These are phyloP conservation scores for Cajanus cajan DNA, from an alignment of 306 rosid species.

Conservation along the genomic window DNA sequence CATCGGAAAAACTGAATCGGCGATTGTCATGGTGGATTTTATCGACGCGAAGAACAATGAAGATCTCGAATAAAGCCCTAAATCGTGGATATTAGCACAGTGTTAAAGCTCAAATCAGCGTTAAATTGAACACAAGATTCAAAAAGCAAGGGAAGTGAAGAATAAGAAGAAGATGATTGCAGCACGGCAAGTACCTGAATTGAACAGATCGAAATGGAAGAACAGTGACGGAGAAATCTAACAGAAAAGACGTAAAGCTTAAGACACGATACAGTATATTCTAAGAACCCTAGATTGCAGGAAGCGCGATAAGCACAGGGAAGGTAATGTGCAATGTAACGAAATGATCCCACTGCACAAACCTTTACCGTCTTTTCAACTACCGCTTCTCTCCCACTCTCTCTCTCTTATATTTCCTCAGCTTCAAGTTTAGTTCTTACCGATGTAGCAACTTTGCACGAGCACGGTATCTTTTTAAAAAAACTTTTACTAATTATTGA, in stretches of 20 bases:
- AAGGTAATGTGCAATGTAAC: conserved; percentile 7
- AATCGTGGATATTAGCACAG: not conserved
- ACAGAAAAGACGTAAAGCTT: not conserved
- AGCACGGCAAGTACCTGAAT: conserved; percentile 40
- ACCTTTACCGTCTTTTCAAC: conserved; percentile 42
- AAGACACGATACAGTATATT: conserved; percentile 22
- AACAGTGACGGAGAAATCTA: conserved; percentile 13
- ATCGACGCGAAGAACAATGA: not conserved
- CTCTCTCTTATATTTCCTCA: not conserved
- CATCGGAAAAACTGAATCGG: conserved; percentile 68
- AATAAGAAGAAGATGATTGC: conserved; percentile 14
- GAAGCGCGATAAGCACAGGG: conserved; percentile 10
- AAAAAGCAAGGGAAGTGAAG: not conserved
- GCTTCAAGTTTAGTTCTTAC: conserved; percentile 20
- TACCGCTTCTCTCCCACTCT: not conserved
- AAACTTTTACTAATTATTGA: not conserved
- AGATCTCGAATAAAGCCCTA: conserved; percentile 42
- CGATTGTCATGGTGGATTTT: conserved; percentile 60
- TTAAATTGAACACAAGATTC: not conserved
- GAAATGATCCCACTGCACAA: conserved; percentile 14
- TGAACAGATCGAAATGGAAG: conserved; percentile 35
- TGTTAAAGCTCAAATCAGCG: conserved; percentile 16
- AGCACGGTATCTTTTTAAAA: not conserved
- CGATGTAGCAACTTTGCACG: not conserved
- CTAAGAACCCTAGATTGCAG: conserved; percentile 56